phyloP scores from a whole-genome alignment of 2,329 filamentous ascomycete species.

The Sporothrix curviconia region DNA sequence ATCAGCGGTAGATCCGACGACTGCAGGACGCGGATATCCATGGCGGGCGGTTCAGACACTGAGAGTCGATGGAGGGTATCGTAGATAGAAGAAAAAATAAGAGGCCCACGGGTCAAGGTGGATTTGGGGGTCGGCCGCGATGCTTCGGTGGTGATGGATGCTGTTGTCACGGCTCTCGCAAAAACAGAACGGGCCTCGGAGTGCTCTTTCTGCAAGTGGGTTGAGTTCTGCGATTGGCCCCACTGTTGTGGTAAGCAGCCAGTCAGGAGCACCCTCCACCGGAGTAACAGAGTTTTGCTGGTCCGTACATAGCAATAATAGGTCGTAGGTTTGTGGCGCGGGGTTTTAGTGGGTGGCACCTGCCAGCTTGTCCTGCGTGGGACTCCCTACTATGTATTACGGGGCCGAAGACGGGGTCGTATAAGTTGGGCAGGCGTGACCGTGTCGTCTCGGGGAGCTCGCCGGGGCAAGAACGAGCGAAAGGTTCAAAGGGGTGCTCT shows the following conservation, averaged over 20 bases:
- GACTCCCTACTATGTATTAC: not conserved
- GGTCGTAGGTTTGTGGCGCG: too few species aligned
- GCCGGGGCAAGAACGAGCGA: not conserved
- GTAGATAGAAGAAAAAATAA: not conserved
- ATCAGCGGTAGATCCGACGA: constrained; percentile 82
- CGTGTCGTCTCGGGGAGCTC: not conserved
- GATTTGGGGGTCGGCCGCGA: not conserved
- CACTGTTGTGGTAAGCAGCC: too few species aligned
- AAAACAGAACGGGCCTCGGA: not conserved
- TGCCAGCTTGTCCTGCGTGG: not conserved
- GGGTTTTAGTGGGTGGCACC: not conserved
- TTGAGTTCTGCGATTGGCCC: not conserved
- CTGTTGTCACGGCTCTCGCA: not conserved
- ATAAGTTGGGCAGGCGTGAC: not conserved
- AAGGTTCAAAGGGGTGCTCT: not conserved
- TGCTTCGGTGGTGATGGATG: not conserved
- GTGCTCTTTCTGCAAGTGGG: constrained; percentile 5
- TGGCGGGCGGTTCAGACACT: constrained; percentile 43
- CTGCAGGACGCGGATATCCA: constrained; percentile 86
- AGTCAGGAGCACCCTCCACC: not conserved
- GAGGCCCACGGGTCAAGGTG: too few species aligned
- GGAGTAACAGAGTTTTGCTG: not conserved
- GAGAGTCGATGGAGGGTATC: not conserved
- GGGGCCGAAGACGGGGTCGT: not conserved
- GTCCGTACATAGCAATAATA: too few species aligned